Evolutionary conservation across 2,329 filamentous ascomycete genomes (phyloP).

Genomic region (Keithomyces neogunnii): DNA sequence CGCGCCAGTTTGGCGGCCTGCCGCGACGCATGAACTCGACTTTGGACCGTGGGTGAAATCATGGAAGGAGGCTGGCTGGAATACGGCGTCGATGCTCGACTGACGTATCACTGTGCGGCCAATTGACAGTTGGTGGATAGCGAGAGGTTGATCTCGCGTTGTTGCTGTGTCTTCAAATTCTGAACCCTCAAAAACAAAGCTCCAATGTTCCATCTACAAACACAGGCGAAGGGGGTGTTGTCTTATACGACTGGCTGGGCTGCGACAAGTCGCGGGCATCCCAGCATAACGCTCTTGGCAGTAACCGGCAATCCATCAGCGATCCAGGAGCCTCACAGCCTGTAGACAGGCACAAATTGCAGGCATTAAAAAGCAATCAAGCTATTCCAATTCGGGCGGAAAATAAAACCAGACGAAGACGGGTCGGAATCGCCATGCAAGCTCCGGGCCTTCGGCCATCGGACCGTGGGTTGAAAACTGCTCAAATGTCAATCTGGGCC

Average conservation of each 20-base stretch:
- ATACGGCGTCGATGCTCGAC: background rate
- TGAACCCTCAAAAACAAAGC: too few species aligned
- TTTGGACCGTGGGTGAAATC: conserved; percentile 18
- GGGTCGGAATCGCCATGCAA: background rate
- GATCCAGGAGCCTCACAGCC: background rate
- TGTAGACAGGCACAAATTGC: background rate
- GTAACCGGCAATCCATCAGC: background rate
- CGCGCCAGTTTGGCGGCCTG: conserved; percentile 16
- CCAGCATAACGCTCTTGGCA: background rate
- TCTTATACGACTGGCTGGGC: background rate
- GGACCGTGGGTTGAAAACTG: background rate
- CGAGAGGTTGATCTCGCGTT: too few species aligned
- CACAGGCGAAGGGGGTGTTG: too few species aligned
- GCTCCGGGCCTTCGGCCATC: too few species aligned
- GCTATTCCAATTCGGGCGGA: background rate
- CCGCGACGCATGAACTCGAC: conserved; percentile 12
- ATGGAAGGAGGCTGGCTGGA: conserved; percentile 9
- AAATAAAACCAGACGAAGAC: conserved; percentile 4
- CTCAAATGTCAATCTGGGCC: background rate
- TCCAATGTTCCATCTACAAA: too few species aligned
- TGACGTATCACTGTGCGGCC: too few species aligned
- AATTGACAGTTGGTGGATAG: too few species aligned
- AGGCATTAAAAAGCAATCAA: background rate
- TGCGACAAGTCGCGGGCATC: background rate
- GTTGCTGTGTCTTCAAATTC: too few species aligned